Base-by-base conservation (phyloP, 495 filamentous ascomycete species). In the Ramalina intermedia region DNA sequence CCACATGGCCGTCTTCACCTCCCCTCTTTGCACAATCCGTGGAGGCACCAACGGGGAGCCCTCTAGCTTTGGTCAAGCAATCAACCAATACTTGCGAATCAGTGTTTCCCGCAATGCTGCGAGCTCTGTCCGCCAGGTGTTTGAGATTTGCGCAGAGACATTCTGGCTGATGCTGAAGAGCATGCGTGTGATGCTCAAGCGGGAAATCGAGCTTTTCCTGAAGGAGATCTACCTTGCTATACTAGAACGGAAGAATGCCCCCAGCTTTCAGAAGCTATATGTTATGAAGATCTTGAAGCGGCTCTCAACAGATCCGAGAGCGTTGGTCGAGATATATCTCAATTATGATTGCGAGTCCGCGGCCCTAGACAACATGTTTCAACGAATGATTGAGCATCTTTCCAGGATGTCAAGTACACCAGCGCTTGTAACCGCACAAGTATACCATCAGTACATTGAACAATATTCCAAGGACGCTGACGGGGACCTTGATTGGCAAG, bases 271-370 rank as follows among this genome's bases (percentile, higher is more conserved):
- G 57, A 96, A 96, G 60, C 78, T 88, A 41, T 88, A 88, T 50
- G 87, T 96, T 51, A 79, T 99, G 66, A 79, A 81, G 44, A 73
- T 96, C 33, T 68, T 99, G 37, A 85, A 86, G 52, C 71, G 90
- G 49, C 68, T 96, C 27, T 85, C 82, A 43, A 81, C 76, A 13
- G 90, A 99, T 60, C 85, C 89, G 4, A 72, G 85, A 36, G 89
- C 86, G 0, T 62, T 99, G 51, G 93, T 99, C 4, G 93, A 99
- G 66, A 81, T 91, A 14, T 99, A 96, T 63, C 76, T 99, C 47
- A 99, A 99, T 62, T 99, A 99, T 56, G 93, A 99, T 59, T 99
- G 93, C 64, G 93, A 96, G 58, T 72, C 87, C 29, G 84, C 85
- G 20, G 82, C 84, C 2, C 72, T 96, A 54, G 93, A 99, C 63